Base-by-base conservation (phyloP, 1,284 basidiomycete species). In the Rhodotorula sp. region DNA sequence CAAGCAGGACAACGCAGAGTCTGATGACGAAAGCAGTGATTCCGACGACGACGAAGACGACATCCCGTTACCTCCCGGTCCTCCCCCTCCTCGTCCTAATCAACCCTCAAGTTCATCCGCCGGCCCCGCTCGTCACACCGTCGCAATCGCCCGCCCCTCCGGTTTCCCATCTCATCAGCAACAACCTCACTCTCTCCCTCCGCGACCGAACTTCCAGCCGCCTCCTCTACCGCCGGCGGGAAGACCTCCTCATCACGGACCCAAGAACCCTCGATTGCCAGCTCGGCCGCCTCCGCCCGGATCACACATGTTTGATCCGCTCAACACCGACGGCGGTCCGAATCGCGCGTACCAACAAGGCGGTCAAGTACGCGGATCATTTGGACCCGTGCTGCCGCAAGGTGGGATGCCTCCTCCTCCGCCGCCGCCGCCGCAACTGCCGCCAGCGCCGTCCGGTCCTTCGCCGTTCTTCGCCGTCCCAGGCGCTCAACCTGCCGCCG, bases 341-440 rank as follows among this genome's bases (percentile, higher is more conserved):
- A 82, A 78, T 63, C 81, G 82, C 64, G 80, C 79, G 2, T 79
- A 79, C 67, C 78, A 80, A 49, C 77, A 79, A 57, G 78, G 74
- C 31, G 74, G 47, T 39, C 47, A 46, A 14, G n/a, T 4, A 6
- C 34, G 29, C 34, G 77, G 14, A 12, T 21, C 43, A 3, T 46
- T 62, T 76, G 78, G 47, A 73, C 76, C 47, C 67, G 46, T 51
- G 56, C 60, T 58, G 39, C 63, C 54, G 12, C 1, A 12, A 29
- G n/a, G 58, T 23, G 54, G 57, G 15, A 56, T 64, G 46, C 29
- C 48, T 63, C 48, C 49, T 78, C 46, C 68, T 39, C n/a, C 61
- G 61, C 31, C 54, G 8, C 34, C 34, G 34, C 29, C 29, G n/a
- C 52, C 52, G 8, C 52, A 39, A 39, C 29, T 29, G 26, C 54